Evolutionary conservation across 1,139 yeast species (phyloP), one percentile per base, ranked within the genome.

Genomic region (Diutina sp.): DNA sequence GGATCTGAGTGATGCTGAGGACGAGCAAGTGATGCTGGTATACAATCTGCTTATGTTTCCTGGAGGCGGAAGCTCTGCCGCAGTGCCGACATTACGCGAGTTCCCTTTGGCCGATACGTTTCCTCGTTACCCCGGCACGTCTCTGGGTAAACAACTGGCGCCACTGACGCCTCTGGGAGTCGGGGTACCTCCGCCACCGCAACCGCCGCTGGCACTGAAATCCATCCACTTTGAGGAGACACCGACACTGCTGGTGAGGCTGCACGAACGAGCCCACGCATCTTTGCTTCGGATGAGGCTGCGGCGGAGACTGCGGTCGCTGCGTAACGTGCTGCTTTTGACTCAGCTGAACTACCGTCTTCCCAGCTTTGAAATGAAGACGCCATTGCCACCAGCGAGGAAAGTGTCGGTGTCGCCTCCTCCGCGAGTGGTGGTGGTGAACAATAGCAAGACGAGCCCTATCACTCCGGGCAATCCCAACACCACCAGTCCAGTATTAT

Each of bases 241-340:
- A 21, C 60, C 56, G 51, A 51, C 61, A 30, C 57, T 62, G 2
- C 61, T 66, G 54, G 61, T 69, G 6, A 70, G 82, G 58, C 82
- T 85, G 5, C 73, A 76, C 51, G 88, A 83, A 61, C 71, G 88
- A 61, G 88, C 88, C 0, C 84, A 82, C 64, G 88, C 88, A 0
- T 83, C 87, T 0, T 68, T 85, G 50, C 77, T 82, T 59, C 72
- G 90, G 67, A 82, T 84, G 77, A 75, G 81, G 60, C 79, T 81
- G 46, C 71, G 87, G 59, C 69, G 88, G 58, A 77, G 77, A 63
- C 80, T 83, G 58, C 80, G 77, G 62, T 76, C 81, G 45, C 70
- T 73, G 14, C 55, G 67, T 45, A 70, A 69, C 56, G 64, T 69
- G 4, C 72, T 66, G 68, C 65, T 67, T 35, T 62, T 67, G 51